phyloP scores from a whole-genome alignment of 257 asterid genomes.

The Solanum gandarillasii region DNA sequence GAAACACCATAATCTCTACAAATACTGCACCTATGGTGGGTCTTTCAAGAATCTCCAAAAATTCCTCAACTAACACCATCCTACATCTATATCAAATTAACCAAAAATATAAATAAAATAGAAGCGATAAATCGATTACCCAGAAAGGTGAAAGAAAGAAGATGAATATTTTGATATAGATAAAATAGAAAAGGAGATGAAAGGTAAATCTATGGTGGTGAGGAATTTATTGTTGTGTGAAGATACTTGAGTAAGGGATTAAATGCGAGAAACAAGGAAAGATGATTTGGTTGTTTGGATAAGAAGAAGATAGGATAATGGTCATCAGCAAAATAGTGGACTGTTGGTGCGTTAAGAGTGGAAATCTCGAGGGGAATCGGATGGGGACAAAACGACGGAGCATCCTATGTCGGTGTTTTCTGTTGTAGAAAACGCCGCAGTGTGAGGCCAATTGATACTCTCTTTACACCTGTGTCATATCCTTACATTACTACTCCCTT shows the following conservation, averaged over 20 bases:
- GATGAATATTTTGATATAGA: too few species aligned
- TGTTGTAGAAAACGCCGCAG: neutral
- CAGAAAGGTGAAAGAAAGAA: neutral
- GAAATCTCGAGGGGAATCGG: neutral
- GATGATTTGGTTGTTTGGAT: neutral
- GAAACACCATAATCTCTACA: slow-evolving; percentile 42
- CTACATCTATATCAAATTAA: neutral
- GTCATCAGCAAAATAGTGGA: neutral
- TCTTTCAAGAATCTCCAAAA: slow-evolving; percentile 44
- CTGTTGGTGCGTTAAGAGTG: neutral
- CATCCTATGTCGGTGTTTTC: neutral
- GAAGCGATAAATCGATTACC: neutral
- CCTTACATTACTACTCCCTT: neutral
- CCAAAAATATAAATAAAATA: neutral
- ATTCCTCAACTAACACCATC: slow-evolving; percentile 40
- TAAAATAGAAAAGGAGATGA: neutral
- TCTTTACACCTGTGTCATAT: neutral
- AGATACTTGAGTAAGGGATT: neutral
- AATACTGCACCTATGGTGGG: slow-evolving; percentile 44
- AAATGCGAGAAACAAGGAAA: neutral
- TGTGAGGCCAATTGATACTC: neutral
- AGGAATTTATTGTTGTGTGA: neutral
- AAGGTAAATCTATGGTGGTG: slow-evolving; percentile 12
- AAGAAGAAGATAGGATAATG: neutral
- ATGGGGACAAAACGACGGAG: neutral